phyloP scores from a whole-genome alignment of 1,139 yeast genomes.

The Debaryomycetaceae sp. region DNA sequence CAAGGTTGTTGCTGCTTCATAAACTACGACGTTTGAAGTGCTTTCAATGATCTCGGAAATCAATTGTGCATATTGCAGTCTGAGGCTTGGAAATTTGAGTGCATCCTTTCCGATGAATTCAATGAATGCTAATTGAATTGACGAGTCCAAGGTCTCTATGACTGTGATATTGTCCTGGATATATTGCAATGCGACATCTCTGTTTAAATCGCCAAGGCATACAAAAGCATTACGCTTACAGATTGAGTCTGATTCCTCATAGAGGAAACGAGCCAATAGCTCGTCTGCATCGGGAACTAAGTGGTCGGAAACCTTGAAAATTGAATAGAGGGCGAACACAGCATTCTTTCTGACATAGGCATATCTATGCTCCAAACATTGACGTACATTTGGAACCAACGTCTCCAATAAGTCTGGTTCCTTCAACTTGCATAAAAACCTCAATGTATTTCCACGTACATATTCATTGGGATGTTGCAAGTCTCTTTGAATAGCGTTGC shows the following conservation, averaged over 20 bases:
- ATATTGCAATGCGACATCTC: constrained; percentile 80
- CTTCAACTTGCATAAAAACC: constrained; percentile 84
- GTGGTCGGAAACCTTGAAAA: constrained; percentile 78
- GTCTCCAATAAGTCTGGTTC: constrained; percentile 96
- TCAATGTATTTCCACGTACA: constrained; percentile 90
- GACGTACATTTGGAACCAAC: constrained; percentile 86
- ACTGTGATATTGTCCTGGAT: constrained; percentile 67
- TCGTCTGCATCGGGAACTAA: constrained; percentile 95
- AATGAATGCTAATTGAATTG: constrained; percentile 84
- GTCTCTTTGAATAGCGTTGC: constrained; percentile 97
- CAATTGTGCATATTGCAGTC: constrained; percentile 67
- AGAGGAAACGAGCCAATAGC: constrained; percentile 67
- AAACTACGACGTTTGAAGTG: constrained; percentile 72
- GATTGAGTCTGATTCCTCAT: constrained; percentile 84
- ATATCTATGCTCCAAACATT: constrained; percentile 92
- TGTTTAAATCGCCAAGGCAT: constrained; percentile 75
- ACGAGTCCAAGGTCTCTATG: constrained; percentile 73
- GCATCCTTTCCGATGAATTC: constrained; percentile 91
- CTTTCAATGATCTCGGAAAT: constrained; percentile 72
- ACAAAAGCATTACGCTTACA: constrained; percentile 96
- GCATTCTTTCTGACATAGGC: constrained; percentile 98
- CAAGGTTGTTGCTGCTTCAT: constrained; percentile 89
- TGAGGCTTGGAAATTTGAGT: constrained; percentile 56
- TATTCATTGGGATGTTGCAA: constrained; percentile 97
- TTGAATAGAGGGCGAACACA: constrained; percentile 82